phyloP scores from a whole-genome alignment of 169 alveolate genomes.

The Plasmodium inui region DNA sequence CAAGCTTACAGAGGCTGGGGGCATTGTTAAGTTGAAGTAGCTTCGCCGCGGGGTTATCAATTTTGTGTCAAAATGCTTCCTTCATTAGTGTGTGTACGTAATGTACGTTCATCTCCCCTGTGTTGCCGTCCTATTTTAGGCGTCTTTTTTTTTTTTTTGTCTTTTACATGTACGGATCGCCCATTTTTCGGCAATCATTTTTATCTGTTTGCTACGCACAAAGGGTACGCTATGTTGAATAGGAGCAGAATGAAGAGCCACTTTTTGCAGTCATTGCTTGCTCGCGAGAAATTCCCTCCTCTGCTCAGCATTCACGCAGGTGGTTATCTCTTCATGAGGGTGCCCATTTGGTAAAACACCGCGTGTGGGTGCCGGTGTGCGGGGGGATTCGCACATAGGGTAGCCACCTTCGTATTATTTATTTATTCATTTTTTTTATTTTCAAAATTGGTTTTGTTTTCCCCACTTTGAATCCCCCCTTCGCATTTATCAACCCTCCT shows the following conservation, averaged over 20 bases:
- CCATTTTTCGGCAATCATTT: neutral
- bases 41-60: neutral
- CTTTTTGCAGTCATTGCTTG: neutral
- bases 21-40: constrained; percentile 73
- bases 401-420: neutral
- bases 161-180: neutral
- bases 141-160: neutral
- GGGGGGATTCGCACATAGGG: neutral
- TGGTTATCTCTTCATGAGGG: neutral
- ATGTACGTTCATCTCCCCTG: neutral
- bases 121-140: neutral
- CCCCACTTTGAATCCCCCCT: neutral
- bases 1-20: constrained; percentile 76
- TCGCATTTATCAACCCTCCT: neutral
- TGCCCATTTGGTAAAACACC: neutral
- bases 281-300: neutral
- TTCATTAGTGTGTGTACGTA: neutral
- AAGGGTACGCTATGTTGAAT: neutral
- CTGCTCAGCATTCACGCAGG: neutral
- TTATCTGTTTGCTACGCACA: neutral
- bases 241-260: neutral
- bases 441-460: neutral
- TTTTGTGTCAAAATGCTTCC: neutral
- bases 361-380: neutral
- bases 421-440: neutral